Evolutionary conservation across 768 basidiomycete genomes (phyloP).

Genomic region (Russula earlei): DNA sequence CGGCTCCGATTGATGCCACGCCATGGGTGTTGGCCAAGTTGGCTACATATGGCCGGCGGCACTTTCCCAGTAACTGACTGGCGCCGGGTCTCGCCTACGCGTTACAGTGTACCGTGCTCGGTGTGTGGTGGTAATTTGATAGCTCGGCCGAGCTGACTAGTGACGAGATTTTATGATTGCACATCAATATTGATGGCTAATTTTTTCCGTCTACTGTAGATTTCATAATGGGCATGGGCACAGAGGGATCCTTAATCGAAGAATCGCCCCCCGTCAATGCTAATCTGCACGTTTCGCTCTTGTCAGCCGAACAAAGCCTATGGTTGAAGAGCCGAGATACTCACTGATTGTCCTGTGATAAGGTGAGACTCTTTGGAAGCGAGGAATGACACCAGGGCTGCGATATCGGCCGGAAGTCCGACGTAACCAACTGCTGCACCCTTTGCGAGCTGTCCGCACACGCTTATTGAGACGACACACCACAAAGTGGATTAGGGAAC

Average conservation of each 20-base stretch:
- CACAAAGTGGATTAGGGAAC: neutral
- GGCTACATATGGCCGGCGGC: neutral
- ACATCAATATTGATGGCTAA: no score
- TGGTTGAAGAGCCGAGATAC: neutral
- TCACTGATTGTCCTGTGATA: slow-evolving; percentile 24
- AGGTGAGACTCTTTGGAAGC: slow-evolving; percentile 26
- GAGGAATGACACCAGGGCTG: slow-evolving; percentile 27
- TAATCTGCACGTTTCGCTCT: neutral
- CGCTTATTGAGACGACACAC: neutral
- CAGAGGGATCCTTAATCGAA: slow-evolving; percentile 1
- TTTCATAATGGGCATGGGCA: no score
- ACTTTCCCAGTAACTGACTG: neutral
- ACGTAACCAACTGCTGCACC: slow-evolving; percentile 19
- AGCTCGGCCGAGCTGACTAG: no score
- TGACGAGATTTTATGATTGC: no score
- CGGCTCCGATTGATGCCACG: neutral
- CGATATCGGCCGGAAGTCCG: slow-evolving; percentile 23
- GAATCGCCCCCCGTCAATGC: slow-evolving; percentile 15
- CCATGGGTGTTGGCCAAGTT: neutral
- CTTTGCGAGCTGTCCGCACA: slow-evolving; percentile 6
- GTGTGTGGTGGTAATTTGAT: no score
- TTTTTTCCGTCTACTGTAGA: neutral
- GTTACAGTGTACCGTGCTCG: neutral
- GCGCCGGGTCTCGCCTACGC: neutral
- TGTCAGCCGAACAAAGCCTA: neutral